Conservation (phyloP, 441 rosid genomes). For the Populus trichocarpa region DNA sequence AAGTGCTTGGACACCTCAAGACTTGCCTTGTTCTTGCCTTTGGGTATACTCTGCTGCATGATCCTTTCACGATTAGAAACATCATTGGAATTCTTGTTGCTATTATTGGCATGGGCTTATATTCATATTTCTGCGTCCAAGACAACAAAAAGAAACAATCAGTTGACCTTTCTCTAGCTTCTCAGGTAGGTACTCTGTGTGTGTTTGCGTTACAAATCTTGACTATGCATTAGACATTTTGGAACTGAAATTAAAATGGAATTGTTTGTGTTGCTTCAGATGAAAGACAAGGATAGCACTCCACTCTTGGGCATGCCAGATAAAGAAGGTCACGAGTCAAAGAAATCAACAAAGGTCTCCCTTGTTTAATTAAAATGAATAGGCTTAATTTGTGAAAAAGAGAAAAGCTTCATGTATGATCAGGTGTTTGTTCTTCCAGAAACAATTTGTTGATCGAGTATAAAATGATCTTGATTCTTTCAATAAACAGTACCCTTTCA, state of each 20-base stretch:
- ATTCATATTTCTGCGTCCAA: slow-evolving; percentile 78
- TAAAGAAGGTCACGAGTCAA: slow-evolving; percentile 58
- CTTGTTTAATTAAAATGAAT: slow-evolving; percentile 42
- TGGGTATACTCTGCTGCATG: slow-evolving; percentile 84
- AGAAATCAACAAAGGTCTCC: slow-evolving; percentile 62
- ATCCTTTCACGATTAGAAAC: slow-evolving; percentile 85
- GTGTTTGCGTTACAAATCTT: neutral
- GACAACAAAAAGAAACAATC: slow-evolving; percentile 79
- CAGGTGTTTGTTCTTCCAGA: neutral
- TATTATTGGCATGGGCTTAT: slow-evolving; percentile 82
- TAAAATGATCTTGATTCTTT: slow-evolving; percentile 37
- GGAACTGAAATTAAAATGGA: neutral
- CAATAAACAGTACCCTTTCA: slow-evolving; percentile 22
- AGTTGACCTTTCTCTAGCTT: slow-evolving; percentile 32
- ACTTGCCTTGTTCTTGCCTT: slow-evolving; percentile 88
- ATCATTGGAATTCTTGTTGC: slow-evolving; percentile 80
- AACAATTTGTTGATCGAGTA: slow-evolving; percentile 27
- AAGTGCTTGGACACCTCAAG: slow-evolving; percentile 96
- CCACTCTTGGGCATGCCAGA: slow-evolving; percentile 57
- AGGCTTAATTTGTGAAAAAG: neutral
- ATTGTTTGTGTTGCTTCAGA: slow-evolving; percentile 21
- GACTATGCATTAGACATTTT: neutral
- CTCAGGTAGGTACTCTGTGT: slow-evolving; percentile 40
- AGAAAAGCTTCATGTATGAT: neutral
- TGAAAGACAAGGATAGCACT: slow-evolving; percentile 73